Evolutionary conservation across 352 stramenopile genomes (phyloP).

Genomic region (Globisporangium radiosum): DNA sequence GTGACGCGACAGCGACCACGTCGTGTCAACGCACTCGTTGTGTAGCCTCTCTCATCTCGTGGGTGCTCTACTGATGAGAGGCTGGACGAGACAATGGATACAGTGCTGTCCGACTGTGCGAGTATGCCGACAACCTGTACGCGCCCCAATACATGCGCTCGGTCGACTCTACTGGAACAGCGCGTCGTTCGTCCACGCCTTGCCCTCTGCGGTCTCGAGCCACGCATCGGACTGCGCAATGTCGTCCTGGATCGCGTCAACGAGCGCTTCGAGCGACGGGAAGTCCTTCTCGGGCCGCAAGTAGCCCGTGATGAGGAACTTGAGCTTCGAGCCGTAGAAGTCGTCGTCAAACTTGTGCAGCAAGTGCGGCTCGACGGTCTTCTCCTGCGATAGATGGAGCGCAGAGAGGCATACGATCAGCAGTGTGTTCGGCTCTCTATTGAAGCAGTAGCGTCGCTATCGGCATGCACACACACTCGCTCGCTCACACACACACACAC

Average conservation of each 20-base stretch:
- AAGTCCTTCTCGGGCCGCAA: conserved; percentile 94
- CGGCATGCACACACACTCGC: background rate
- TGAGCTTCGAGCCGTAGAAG: conserved; percentile 93
- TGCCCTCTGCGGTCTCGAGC: conserved; percentile 49
- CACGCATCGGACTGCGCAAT: conserved; percentile 64
- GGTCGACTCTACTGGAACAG: conserved; percentile 26
- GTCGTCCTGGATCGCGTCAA: conserved; percentile 89
- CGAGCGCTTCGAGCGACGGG: conserved; percentile 87
- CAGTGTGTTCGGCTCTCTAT: background rate
- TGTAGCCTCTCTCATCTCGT: too few relatives aligned
- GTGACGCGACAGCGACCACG: too few relatives aligned
- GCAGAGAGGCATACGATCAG: too few relatives aligned
- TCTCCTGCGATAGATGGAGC: conserved; percentile 49
- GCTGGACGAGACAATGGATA: too few relatives aligned
- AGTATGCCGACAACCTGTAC: too few relatives aligned
- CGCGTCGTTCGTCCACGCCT: conserved; percentile 37
- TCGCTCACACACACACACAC: background rate
- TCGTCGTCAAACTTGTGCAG: conserved; percentile 91
- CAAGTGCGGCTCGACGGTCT: conserved; percentile 96
- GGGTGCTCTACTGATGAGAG: too few relatives aligned
- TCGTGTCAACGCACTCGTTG: too few relatives aligned
- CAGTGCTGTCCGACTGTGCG: background rate
- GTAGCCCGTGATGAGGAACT: conserved; percentile 91
- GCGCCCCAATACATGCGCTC: background rate
- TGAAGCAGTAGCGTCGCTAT: too few relatives aligned